Evolutionary conservation across 176 grass and related monocot genomes (phyloP), one percentile per base, ranked within the genome.

Genomic region (Poa pratensis): DNA sequence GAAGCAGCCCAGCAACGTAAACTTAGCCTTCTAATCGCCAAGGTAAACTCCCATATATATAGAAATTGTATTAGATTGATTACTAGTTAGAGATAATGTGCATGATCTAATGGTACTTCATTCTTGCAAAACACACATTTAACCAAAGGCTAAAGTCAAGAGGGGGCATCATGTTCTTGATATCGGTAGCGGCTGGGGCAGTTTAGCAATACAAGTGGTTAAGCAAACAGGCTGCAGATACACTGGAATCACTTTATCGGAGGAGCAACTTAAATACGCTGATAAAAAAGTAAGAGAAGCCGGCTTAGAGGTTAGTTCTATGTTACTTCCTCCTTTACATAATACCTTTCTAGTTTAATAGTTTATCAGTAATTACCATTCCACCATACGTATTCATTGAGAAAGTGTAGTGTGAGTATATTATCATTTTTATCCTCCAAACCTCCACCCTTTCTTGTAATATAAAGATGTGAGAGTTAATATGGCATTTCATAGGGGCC

Each of bases 371-470:
- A 46, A 24, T 72, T 71, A 43, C 34, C 17, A 40, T 69, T 42
- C 68, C 68, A 45, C 68, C 37, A 71, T 71, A 71, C 43, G 68
- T 71, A 10, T 43, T 23, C 69, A 73, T 26, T 48, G 68, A 71
- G 39, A 23, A 71, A 45, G 11, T 71, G 39, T n/a, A 23, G 35
- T 23, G 67, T 69, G 40, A 22, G 39, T 72, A 72, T 71, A 15
- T 45, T 24, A 24, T 11, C 39, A 10, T 35, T 46, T 24, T 71
- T 71, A 71, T 46, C 69, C 0, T 71, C 34, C 34, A 35, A 4
- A 35, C 34, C 34, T 35, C 34, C 34, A 35, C 69, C 19, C 18
- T 71, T 71, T 71, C 11, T 71, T 71, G 20, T 46, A 71, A 71
- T 46, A 71, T 24, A 42, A 71, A 15, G 11, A 71, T 46, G 69